These are phyloP conservation scores for Nematodospora anomalae DNA, from an alignment of 1,139 yeast species.

Conservation along the genomic window DNA sequence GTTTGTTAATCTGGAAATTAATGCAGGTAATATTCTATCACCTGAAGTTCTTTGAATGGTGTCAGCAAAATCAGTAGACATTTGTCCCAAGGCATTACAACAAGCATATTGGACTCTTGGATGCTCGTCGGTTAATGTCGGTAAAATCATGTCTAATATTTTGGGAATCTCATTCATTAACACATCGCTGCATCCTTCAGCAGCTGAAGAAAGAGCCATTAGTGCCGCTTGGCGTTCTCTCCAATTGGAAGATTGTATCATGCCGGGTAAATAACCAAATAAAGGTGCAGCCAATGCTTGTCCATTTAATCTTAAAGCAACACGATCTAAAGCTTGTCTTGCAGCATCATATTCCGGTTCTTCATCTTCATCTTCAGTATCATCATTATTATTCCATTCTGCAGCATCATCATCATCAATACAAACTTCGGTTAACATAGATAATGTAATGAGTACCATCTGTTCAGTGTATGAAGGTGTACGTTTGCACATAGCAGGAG, in stretches of 20 bases:
- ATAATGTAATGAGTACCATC: conserved; percentile 71
- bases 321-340: conserved; percentile 89
- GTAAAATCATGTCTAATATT: conserved; percentile 80
- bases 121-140: conserved; percentile 77
- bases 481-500: conserved; percentile 92
- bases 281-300: conserved; percentile 80
- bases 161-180: conserved; percentile 79
- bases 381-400: conserved; percentile 82
- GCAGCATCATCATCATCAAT: conserved; percentile 83
- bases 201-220: conserved; percentile 95
- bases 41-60: conserved; percentile 81
- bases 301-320: conserved; percentile 81
- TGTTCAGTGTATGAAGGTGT: conserved; percentile 71
- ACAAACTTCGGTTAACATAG: conserved; percentile 92
- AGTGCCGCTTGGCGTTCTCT: conserved; percentile 95
- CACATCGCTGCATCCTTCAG: conserved; percentile 95
- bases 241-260: conserved; percentile 80
- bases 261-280: conserved; percentile 80
- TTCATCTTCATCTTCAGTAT: conserved; percentile 77
- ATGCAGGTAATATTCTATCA: conserved; percentile 77
- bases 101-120: conserved; percentile 97
- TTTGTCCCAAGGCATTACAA: conserved; percentile 95
- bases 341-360: conserved; percentile 91
- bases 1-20: conserved; percentile 74
- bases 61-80: conserved; percentile 96